These are phyloP conservation scores for Kalanchoe fedtschenkoi DNA, from an alignment of 164 flowering plant species.

Conservation along the genomic window DNA sequence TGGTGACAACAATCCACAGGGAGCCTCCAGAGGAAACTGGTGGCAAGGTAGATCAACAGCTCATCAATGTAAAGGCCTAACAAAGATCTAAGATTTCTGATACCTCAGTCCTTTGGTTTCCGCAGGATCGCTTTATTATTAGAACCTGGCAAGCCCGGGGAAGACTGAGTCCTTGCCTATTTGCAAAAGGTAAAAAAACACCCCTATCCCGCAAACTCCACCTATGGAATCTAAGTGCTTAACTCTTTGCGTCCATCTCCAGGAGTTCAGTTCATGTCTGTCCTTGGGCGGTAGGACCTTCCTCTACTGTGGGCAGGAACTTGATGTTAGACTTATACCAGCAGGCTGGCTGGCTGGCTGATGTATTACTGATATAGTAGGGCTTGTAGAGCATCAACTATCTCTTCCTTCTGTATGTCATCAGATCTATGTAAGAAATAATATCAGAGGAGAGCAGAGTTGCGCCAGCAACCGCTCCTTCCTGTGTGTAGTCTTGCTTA, in stretches of 20 bases:
- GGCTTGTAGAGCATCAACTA: neutral
- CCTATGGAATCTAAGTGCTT: no score
- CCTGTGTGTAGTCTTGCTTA: neutral
- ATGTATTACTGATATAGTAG: neutral
- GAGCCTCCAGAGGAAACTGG: slow-evolving; percentile 86
- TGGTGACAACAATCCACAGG: slow-evolving; percentile 33
- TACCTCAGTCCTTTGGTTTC: slow-evolving; percentile 1
- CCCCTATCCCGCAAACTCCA: no score
- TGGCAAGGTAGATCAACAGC: slow-evolving; percentile 55
- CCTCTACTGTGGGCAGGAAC: neutral
- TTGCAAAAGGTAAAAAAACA: slow-evolving; percentile 4
- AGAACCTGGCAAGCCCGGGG: slow-evolving; percentile 14
- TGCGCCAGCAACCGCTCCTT: neutral
- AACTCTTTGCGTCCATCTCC: neutral
- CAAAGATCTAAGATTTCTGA: neutral
- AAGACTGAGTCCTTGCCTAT: slow-evolving; percentile 16
- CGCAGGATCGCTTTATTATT: slow-evolving; percentile 72
- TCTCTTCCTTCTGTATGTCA: neutral
- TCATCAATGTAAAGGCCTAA: neutral
- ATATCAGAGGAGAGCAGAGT: neutral
- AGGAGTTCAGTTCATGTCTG: neutral
- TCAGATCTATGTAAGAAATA: neutral
- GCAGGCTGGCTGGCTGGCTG: neutral
- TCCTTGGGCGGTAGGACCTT: neutral
- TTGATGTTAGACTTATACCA: neutral